These are phyloP conservation scores for Paramecium biaurelia DNA, from an alignment of 73 alveolate species.

Conservation along the genomic window DNA sequence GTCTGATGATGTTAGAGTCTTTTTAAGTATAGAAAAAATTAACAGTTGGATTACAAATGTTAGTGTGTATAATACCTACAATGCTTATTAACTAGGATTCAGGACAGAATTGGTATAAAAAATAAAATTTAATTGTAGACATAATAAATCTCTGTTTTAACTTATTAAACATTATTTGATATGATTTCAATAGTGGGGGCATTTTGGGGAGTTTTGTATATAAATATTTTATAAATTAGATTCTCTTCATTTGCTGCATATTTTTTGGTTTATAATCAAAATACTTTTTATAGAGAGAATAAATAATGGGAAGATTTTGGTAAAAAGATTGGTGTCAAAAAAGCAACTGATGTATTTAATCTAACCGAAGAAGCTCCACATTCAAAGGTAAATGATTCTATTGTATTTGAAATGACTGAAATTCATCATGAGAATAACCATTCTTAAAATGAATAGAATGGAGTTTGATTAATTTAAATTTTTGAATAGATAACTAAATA, in stretches of 20 bases:
- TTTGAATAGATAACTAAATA: neutral
- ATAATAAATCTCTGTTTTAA: neutral
- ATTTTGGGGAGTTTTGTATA: slow-evolving; percentile 62
- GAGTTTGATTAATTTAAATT: neutral
- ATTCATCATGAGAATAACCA: neutral
- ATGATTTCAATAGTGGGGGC: slow-evolving; percentile 59
- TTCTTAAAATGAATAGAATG: neutral
- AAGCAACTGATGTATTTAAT: neutral
- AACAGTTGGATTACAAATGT: slow-evolving; percentile 54
- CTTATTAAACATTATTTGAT: slow-evolving; percentile 43
- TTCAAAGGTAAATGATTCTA: neutral
- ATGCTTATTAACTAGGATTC: slow-evolving; percentile 39
- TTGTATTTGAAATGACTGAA: slow-evolving; percentile 32
- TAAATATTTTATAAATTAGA: neutral
- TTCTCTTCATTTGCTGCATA: slow-evolving; percentile 62
- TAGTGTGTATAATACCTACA: neutral
- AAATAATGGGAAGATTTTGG: slow-evolving; percentile 62
- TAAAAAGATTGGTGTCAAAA: neutral
- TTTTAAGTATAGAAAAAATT: neutral
- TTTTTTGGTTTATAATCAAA: slow-evolving; percentile 48
- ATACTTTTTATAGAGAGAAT: slow-evolving; percentile 46
- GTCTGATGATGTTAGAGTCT: neutral
- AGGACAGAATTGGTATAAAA: slow-evolving; percentile 26
- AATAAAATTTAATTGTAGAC: neutral
- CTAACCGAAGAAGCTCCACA: neutral